These are phyloP conservation scores for Saturnispora serradocipensis DNA, from an alignment of 805 yeast species.

Conservation along the genomic window DNA sequence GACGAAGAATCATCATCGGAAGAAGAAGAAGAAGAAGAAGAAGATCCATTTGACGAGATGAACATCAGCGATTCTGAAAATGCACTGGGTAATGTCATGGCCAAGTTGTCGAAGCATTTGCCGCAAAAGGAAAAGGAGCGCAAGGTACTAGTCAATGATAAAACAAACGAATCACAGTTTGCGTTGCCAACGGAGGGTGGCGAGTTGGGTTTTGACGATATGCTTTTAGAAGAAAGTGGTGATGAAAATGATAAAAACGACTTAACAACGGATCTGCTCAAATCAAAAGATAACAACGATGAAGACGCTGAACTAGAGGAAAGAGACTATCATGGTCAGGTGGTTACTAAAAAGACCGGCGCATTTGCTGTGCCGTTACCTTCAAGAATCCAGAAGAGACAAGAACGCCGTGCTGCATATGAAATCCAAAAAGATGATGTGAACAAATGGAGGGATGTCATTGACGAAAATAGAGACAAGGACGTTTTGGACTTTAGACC, in stretches of 20 bases:
- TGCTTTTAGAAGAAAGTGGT: constrained; percentile 45
- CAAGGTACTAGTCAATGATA: constrained; percentile 41
- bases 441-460: constrained; percentile 79
- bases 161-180: constrained; percentile 59
- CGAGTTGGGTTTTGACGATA: constrained; percentile 59
- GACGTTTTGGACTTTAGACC: constrained; percentile 62
- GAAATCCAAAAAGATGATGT: constrained; percentile 83
- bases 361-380: constrained; percentile 78
- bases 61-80: constrained; percentile 31
- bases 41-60: constrained; percentile 23
- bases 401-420: constrained; percentile 84
- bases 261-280: constrained; percentile 37
- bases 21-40: constrained; percentile 16
- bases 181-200: constrained; percentile 52
- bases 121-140: constrained; percentile 30
- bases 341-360: constrained; percentile 18
- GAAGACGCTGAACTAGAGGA: constrained; percentile 21
- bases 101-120: constrained; percentile 28
- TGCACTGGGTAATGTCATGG: constrained; percentile 41
- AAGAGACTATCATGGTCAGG: constrained; percentile 13
- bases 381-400: constrained; percentile 71
- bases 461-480: constrained; percentile 69
- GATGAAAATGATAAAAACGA: constrained; percentile 14
- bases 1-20: constrained; percentile 6
- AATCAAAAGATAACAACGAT: constrained; percentile 12